Evolutionary conservation across 768 basidiomycete species (phyloP), one percentile per base, ranked within the genome.

Genomic region (Termitomyces sp.): DNA sequence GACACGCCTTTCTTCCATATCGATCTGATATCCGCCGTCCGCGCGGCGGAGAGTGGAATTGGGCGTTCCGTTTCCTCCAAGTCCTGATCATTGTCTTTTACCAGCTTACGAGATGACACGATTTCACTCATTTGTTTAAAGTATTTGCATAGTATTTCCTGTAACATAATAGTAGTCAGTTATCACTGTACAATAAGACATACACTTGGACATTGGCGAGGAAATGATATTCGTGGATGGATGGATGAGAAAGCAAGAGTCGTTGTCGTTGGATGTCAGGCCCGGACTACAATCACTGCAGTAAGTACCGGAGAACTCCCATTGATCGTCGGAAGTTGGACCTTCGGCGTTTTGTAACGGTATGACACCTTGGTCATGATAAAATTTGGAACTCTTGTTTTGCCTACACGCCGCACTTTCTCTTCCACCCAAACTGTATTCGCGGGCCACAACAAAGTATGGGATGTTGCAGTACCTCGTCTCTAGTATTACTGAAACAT

Each of bases 1-100:
- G 77, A 80, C 36, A 92, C 89, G 7, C 90, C 90, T 9, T 91
- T 85, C 78, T 96, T 98, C 87, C 96, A 98, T 73, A 75, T 97
- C 60, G 94, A 96, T 68, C 72, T 98, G 35, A 70, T 76, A 31
- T 76, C 78, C 2, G 92, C 92, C 36, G 84, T 93, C 38, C 75
- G 70, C 7, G 85, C 85, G 12, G 90, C 88, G 5, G 88, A 91
- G 64, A 69, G 67, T 58, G 75, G 71, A 10, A 51, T 75, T 44
- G 59, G 56, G 42, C 66, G 66, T 13, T 46, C 64, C 16, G 41
- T 42, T 46, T 48, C 35, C n/a, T 56, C 56, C 16, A 36, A 43
- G 11, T 46, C 42, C 29, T 49, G 10, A 7, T 18, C 9, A 23
- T 41, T 20, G 29, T n/a, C 50, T 10, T 40, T 38, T 23, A 44